Percentiles rank a stretch among this genome's conserved stretches.
These are phyloP conservation scores for Penstemon barbatus DNA, from an alignment of 257 asterid genomes.

Conservation along the genomic window DNA sequence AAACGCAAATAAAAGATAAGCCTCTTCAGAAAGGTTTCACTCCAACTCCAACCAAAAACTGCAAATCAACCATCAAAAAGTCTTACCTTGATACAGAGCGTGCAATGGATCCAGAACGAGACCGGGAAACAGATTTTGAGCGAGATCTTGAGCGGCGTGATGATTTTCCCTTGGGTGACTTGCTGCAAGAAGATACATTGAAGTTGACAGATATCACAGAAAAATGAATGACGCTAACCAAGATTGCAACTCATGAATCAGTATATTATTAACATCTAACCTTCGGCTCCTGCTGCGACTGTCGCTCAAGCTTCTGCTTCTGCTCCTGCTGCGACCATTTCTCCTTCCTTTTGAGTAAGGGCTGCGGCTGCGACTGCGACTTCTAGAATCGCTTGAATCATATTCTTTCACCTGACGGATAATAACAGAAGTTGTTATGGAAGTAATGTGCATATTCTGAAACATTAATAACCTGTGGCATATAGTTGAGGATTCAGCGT, in stretches of 20 bases:
- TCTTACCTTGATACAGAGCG: slow-evolving; percentile 69
- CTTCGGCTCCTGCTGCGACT: slow-evolving; percentile 91
- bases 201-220: slow-evolving; percentile 7
- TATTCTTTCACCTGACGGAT: slow-evolving; percentile 78
- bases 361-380: slow-evolving; percentile 70
- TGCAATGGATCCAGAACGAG: slow-evolving; percentile 58
- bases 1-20: background rate
- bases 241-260: slow-evolving; percentile 8
- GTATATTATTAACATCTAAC: slow-evolving; percentile 30
- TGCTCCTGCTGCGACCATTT: slow-evolving; percentile 64
- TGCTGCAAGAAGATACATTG: slow-evolving; percentile 54
- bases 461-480: background rate
- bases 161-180: slow-evolving; percentile 79
- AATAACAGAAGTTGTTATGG: slow-evolving; percentile 16
- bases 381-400: slow-evolving; percentile 71
- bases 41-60: background rate
- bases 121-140: slow-evolving; percentile 46
- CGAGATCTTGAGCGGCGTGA: slow-evolving; percentile 78
- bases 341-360: slow-evolving; percentile 74
- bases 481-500: background rate
- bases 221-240: background rate
- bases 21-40: background rate
- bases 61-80: slow-evolving; percentile 23
- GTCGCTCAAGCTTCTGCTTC: slow-evolving; percentile 63
- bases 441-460: background rate